These are phyloP conservation scores for Russula brevipes DNA, from an alignment of 768 basidiomycete species.

Conservation along the genomic window DNA sequence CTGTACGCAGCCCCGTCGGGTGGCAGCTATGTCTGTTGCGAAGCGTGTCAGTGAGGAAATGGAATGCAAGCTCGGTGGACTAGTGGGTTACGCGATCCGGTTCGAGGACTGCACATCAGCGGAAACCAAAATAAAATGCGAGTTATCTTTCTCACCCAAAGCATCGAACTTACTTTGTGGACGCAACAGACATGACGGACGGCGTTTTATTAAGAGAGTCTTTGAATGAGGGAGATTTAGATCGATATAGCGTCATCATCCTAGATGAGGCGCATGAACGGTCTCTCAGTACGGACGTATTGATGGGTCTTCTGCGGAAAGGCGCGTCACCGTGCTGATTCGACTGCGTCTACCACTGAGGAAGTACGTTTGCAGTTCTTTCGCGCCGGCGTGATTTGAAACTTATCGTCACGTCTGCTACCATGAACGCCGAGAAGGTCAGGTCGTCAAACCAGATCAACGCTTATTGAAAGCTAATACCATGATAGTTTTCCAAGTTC, in stretches of 20 bases:
- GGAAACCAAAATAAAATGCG: conserved; percentile 96
- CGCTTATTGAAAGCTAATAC: background rate
- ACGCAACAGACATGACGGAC: conserved; percentile 86
- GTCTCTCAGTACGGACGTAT: conserved; percentile 92
- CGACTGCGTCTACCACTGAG: background rate
- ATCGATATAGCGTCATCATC: conserved; percentile 94
- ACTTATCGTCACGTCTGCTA: conserved; percentile 96
- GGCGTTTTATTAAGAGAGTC: conserved; percentile 98
- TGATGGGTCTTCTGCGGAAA: conserved; percentile 94
- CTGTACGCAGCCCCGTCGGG: conserved; percentile 97
- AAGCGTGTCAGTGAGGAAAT: conserved; percentile 99
- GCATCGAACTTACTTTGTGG: background rate
- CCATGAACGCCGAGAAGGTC: conserved; percentile 99
- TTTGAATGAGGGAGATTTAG: conserved; percentile 95
- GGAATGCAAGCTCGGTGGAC: conserved; percentile 90
- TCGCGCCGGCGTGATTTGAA: conserved; percentile 90
- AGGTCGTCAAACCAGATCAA: conserved; percentile 2
- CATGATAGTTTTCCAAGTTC: conserved; percentile 83
- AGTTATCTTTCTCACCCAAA: conserved; percentile 27
- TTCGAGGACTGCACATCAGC: conserved; percentile 96
- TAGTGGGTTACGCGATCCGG: conserved; percentile 96
- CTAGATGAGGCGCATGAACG: conserved; percentile 99
- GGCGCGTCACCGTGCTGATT: conserved; percentile 47
- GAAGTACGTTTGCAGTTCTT: conserved; percentile 42
- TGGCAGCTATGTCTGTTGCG: conserved; percentile 99